A percentile compares a stretch with the other conserved stretches of the same genome.
phyloP scores from a whole-genome alignment of 768 basidiomycete genomes.

The Exsudoporus frostii region DNA sequence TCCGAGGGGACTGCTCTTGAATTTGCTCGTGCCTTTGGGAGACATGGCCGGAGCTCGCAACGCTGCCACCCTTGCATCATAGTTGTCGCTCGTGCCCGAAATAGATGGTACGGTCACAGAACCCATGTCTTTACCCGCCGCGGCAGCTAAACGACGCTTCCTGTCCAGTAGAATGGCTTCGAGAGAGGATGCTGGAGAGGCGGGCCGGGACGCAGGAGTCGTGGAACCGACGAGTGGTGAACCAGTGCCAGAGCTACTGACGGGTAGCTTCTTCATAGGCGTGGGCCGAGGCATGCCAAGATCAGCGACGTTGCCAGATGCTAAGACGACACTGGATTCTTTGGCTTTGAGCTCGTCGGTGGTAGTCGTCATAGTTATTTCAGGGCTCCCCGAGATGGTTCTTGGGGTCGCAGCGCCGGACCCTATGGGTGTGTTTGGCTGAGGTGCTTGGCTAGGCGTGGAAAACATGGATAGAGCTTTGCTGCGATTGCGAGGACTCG shows the following conservation, averaged over 20 bases:
- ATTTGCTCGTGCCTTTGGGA: constrained; percentile 50
- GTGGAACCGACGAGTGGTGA: constrained; percentile 13
- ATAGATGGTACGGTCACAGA: constrained; percentile 1
- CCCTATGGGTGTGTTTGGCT: not conserved
- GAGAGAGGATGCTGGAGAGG: constrained; percentile 54
- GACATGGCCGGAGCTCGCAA: constrained; percentile 15
- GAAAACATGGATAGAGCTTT: constrained; percentile 5
- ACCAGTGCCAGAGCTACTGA: constrained; percentile 12
- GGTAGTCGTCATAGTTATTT: not conserved
- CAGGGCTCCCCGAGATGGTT: not conserved
- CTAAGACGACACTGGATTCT: not conserved
- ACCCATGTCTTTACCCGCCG: constrained; percentile 17
- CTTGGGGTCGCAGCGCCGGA: not conserved
- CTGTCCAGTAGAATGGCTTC: constrained; percentile 68
- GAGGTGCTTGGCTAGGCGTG: constrained; percentile 2
- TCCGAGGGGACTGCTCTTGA: constrained; percentile 72
- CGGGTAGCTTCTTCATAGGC: constrained; percentile 12
- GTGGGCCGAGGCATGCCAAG: not conserved
- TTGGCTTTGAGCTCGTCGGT: constrained; percentile 3
- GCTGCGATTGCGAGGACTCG: constrained; percentile 40
- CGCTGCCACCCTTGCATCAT: constrained; percentile 12
- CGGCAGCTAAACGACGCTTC: constrained; percentile 47
- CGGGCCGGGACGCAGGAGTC: constrained; percentile 30
- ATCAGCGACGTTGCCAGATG: not conserved
- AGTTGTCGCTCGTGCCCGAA: constrained; percentile 11